A percentile compares a stretch with the other conserved stretches of the same genome.
Evolutionary conservation across 352 stramenopile genomes (phyloP).

Genomic region (Pythium aquatile): DNA sequence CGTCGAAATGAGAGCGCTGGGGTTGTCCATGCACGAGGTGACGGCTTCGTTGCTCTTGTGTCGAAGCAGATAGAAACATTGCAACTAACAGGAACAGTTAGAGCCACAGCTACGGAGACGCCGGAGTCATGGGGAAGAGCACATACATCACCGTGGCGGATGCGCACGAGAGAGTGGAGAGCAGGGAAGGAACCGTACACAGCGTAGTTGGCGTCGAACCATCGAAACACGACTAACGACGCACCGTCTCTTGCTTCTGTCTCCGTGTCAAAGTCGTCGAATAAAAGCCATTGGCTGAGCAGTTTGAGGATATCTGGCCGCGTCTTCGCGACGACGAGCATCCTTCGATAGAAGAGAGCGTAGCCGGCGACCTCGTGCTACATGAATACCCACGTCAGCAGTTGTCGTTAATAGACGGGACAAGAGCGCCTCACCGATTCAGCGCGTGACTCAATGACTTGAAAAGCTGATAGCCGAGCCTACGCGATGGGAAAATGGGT

Average conservation of each 20-base stretch:
- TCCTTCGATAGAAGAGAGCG: constrained; percentile 24
- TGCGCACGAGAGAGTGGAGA: constrained; percentile 16
- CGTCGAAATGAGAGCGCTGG: constrained; percentile 14
- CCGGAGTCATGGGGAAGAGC: not conserved
- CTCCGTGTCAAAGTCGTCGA: constrained; percentile 16
- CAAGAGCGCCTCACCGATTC: constrained; percentile 1
- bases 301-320: constrained; percentile 17
- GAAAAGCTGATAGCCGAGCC: constrained; percentile 25
- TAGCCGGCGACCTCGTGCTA: constrained; percentile 19
- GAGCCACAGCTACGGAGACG: no score
- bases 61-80: constrained; percentile 36
- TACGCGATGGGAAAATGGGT: not conserved
- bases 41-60: constrained; percentile 7
- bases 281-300: constrained; percentile 24
- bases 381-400: not conserved
- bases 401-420: not conserved
- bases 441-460: constrained; percentile 21
- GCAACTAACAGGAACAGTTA: constrained; percentile 38
- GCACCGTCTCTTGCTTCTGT: constrained; percentile 8
- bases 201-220: constrained; percentile 22
- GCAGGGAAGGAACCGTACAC: constrained; percentile 16
- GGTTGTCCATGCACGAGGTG: constrained; percentile 2
- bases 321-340: constrained; percentile 25
- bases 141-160: constrained; percentile 35
- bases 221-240: constrained; percentile 12